Evolutionary conservation across 257 asterid genomes (phyloP).

Genomic region (Penstemon eatonii): DNA sequence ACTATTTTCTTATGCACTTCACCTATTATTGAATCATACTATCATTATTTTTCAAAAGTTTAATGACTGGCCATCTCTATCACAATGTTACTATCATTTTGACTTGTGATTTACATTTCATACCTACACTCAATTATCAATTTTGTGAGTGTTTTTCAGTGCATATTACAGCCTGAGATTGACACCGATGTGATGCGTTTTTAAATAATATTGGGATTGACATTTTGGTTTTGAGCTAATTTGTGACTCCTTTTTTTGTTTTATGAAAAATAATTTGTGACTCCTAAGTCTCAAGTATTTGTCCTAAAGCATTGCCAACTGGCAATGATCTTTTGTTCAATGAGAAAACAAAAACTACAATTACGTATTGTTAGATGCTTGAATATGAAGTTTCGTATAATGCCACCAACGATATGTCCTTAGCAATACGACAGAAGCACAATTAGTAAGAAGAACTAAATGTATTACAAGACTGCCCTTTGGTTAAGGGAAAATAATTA

Average conservation of each 20-base stretch:
- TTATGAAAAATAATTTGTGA: not conserved
- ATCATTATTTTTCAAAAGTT: not conserved
- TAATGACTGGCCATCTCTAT: not conserved
- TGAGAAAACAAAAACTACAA: not conserved
- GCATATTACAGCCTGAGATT: not conserved
- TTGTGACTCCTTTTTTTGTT: not conserved
- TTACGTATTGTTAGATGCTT: too few relatives aligned
- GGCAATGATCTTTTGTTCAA: not conserved
- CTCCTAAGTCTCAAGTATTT: conserved; percentile 2
- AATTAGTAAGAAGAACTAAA: too few relatives aligned
- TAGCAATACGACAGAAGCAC: not conserved
- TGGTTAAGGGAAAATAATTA: too few relatives aligned
- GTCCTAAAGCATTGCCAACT: conserved; percentile 17
- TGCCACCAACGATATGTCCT: not conserved
- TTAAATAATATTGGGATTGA: conserved; percentile 3
- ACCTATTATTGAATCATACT: not conserved
- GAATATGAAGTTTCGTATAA: not conserved
- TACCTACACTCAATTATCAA: conserved; percentile 26
- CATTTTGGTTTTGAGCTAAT: conserved; percentile 1
- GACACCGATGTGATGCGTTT: conserved; percentile 7
- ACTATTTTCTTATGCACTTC: not conserved
- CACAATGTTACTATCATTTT: conserved; percentile 29
- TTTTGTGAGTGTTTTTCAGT: conserved; percentile 1
- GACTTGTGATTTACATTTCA: conserved; percentile 35
- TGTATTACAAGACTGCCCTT: too few relatives aligned